Evolutionary conservation across 2,329 filamentous ascomycete species (phyloP), one percentile per base, ranked within the genome.

Genomic region (Penicillium decumbens): DNA sequence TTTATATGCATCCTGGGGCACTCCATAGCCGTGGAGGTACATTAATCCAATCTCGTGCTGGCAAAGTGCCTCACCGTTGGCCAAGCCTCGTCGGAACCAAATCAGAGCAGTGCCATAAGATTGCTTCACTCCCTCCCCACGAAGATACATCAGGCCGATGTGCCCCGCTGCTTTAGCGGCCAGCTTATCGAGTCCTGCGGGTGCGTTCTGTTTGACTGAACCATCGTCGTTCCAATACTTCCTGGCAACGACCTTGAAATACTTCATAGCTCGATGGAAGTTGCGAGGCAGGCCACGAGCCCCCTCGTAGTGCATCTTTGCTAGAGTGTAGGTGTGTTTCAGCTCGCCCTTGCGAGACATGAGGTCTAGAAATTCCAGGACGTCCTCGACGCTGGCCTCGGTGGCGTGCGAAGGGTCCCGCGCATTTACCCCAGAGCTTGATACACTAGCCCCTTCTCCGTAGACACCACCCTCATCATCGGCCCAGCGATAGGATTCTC

Each of bases 391-490:
- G 13, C 89, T 88, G 1, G 90, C 89, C 62, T 95, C 87, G 1
- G 87, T 82, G 2, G 89, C 88, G 56, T 87, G 85, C 1, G 84
- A 83, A 18, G 84, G 82, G 55, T 84, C 84, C 62, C 85, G 80
- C 3, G 90, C 89, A 65, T 95, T 91, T 49, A 81, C 79, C 4
- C 93, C 93, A 0, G 93, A 87, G 65, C 90, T 96, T 23, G 86
- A 85, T 33, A 86, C 88, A 65, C 92, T 97, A 10, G 93, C 93
- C 3, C 93, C 95, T 71, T 95, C 89, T 41, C 93, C 95, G 66
- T 96, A 98, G 6, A 95, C 87, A 38, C 93, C 93, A 6, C 93
- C 95, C 27, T 85, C 77, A 42, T 96, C 89, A 63, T 98, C 95
- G 3, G 90, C 88, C 61, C 96, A 87, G 49, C 89, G 83, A 73